Conservation (phyloP, 2,329 filamentous ascomycete species). For the Nothophoma quercina region DNA sequence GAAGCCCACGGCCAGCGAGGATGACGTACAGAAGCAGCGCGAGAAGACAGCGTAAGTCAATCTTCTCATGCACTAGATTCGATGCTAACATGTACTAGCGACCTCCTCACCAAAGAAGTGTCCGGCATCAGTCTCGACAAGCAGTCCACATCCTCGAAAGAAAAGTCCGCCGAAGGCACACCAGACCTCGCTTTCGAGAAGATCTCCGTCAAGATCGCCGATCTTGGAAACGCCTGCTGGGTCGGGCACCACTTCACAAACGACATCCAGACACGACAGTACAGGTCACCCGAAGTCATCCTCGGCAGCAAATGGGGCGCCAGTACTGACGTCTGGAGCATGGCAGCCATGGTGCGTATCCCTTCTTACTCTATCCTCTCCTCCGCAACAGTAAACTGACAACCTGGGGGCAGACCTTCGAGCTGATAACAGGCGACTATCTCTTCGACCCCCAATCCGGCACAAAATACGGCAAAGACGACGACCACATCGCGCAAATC, state of each 20-base stretch:
- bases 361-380: background rate
- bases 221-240: constrained; percentile 98
- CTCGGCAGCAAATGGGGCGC: constrained; percentile 97
- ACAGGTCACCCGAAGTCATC: constrained; percentile 96
- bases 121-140: constrained; percentile 93
- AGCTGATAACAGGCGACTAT: constrained; percentile 97
- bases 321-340: constrained; percentile 99
- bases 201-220: constrained; percentile 98
- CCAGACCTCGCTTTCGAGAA: constrained; percentile 74
- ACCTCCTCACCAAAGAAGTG: constrained; percentile 89
- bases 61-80: background rate
- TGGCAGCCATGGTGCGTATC: constrained; percentile 90
- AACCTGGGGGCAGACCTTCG: constrained; percentile 74
- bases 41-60: constrained; percentile 89
- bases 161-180: constrained; percentile 63
- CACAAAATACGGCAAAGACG: constrained; percentile 98
- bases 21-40: constrained; percentile 73
- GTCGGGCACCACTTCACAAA: constrained; percentile 99
- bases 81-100: constrained; percentile 59
- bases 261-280: constrained; percentile 97
- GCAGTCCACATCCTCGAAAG: constrained; percentile 58
- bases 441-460: constrained; percentile 98
- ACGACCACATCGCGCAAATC: constrained; percentile 98
- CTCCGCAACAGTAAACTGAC: no score
- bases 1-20: constrained; percentile 60